phyloP scores from a whole-genome alignment of 805 yeast genomes.

The Yarrowia phangngaensis region DNA sequence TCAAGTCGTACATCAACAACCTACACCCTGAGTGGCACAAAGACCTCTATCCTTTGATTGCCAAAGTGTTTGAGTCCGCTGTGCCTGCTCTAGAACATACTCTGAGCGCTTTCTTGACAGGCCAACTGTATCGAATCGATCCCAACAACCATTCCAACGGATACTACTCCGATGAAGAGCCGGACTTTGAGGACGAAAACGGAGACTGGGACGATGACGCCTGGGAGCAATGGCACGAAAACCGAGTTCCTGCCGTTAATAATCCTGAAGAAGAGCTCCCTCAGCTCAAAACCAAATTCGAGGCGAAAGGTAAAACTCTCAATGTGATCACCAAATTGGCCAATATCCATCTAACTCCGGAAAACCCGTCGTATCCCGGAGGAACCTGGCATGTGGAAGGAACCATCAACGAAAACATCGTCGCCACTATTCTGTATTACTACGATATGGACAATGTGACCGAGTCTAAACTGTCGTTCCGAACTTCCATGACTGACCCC shows the following conservation, averaged over 20 bases:
- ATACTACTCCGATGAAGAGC: slow-evolving; percentile 17
- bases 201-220: slow-evolving; percentile 1
- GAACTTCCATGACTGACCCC: slow-evolving; percentile 29
- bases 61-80: slow-evolving; percentile 36
- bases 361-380: slow-evolving; percentile 42
- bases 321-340: slow-evolving; percentile 45
- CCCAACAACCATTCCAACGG: slow-evolving; percentile 5
- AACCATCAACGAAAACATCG: slow-evolving; percentile 43
- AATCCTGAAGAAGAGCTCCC: neutral
- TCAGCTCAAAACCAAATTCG: slow-evolving; percentile 1
- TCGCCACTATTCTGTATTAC: slow-evolving; percentile 44
- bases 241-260: neutral
- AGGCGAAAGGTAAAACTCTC: slow-evolving; percentile 30
- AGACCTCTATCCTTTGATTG: slow-evolving; percentile 39
- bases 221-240: slow-evolving; percentile 12
- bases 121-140: slow-evolving; percentile 4
- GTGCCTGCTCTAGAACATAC: slow-evolving; percentile 40
- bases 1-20: slow-evolving; percentile 44
- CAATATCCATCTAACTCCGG: slow-evolving; percentile 44
- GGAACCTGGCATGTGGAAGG: slow-evolving; percentile 49
- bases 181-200: slow-evolving; percentile 5
- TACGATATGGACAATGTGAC: slow-evolving; percentile 44
- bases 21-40: slow-evolving; percentile 39
- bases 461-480: slow-evolving; percentile 40
- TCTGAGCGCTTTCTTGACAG: slow-evolving; percentile 32